A percentile compares a stretch with the other conserved stretches of the same genome.
These are phyloP conservation scores for Exophiala spinifera DNA, from an alignment of 2,329 filamentous ascomycete species.

Conservation along the genomic window DNA sequence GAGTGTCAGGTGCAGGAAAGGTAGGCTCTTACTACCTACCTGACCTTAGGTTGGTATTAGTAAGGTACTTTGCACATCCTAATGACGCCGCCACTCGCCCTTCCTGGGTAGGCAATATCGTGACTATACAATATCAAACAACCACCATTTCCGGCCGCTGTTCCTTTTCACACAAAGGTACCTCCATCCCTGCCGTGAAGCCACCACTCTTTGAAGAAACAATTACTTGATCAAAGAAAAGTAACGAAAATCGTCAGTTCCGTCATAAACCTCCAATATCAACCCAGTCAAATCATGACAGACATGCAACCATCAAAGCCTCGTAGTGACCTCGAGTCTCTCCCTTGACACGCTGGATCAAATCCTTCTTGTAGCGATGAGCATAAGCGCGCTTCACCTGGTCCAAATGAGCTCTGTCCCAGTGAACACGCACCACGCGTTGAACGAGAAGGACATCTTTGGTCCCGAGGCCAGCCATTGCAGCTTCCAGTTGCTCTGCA, in stretches of 20 bases:
- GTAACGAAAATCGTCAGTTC: too few species aligned
- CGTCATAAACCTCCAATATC: too few species aligned
- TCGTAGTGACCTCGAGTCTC: conserved; percentile 87
- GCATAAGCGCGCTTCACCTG: conserved; percentile 77
- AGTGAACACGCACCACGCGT: conserved; percentile 77
- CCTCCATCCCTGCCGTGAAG: not conserved
- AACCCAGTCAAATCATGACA: conserved; percentile 37
- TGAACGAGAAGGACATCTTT: conserved; percentile 77
- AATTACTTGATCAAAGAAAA: not conserved
- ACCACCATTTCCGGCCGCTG: too few species aligned
- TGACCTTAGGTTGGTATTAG: too few species aligned
- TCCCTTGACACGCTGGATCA: conserved; percentile 68
- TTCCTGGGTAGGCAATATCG: too few species aligned
- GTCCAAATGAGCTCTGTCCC: conserved; percentile 71
- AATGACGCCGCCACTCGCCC: not conserved
- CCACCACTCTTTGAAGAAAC: too few species aligned
- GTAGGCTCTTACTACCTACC: too few species aligned
- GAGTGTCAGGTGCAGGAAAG: too few species aligned
- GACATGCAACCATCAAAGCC: conserved; percentile 67
- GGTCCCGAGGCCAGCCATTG: conserved; percentile 84
- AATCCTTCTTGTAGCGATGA: conserved; percentile 64
- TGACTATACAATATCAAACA: too few species aligned
- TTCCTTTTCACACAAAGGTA: too few species aligned
- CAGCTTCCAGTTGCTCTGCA: conserved; percentile 74
- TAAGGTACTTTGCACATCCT: conserved; percentile 20